Evolutionary conservation across 129 eudicot species (phyloP), one percentile per base, ranked within the genome.

Genomic region (Artemisia tridentata): DNA sequence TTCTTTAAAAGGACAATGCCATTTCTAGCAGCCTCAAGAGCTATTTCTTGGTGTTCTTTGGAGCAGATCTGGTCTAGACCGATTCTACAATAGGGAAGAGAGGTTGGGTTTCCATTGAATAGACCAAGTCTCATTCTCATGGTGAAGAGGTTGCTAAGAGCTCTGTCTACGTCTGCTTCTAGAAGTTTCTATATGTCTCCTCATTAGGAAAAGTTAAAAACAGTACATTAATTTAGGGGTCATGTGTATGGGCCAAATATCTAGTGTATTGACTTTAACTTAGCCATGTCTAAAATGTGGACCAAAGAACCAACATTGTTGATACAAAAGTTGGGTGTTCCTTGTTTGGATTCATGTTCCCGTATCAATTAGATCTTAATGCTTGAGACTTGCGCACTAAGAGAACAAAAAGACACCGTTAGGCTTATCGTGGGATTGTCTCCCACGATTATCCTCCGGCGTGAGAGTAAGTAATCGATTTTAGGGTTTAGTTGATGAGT

Each of bases 1-100:
- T 95, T 95, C 73, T 95, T 95, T 7, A 95, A 74, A 23, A 95
- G 93, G 41, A 95, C 97, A 65, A 95, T 88, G 79, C 99, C 95
- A 17, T 77, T 82, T 71, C 84, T 73, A 25, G 98, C 98, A 43
- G 97, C 99, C 70, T 95, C 97, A 0, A 90, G 96, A 67, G 97
- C 97, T 25, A 95, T 79, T 12, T 75, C 78, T 49, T 82, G 84
- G 87, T 95, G 99, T 65, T 76, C 82, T 74, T 79, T 63, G 56
- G 85, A 74, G 75, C 97, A 95, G 41, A 90, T 96, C 13, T 82
- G 85, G 80, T 71, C 65, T 0, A 92, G 84, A 8, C 92, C 80
- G 3, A 93, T 75, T 43, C 80, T 78, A 18, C 96, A 96, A 17
- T 60, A 93, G 0, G 68, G 76, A n/a, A 72, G 81, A 3, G 80